Conservation (phyloP, 495 filamentous ascomycete species). For the Penicillium ochrochloron region DNA sequence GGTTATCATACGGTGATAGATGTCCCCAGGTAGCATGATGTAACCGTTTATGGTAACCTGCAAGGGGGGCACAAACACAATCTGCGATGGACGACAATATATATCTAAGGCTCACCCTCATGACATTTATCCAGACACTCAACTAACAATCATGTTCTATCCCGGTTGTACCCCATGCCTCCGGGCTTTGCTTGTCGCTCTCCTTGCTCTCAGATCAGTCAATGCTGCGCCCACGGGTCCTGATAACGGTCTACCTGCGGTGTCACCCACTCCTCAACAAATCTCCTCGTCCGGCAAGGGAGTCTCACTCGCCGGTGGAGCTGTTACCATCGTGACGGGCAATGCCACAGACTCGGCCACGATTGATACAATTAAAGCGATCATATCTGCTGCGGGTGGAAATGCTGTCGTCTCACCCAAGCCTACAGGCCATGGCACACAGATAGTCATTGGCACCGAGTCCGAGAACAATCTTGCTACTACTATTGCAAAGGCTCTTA, state of each 20-base stretch:
- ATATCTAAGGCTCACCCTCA: background rate
- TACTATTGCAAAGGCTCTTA: constrained; percentile 14
- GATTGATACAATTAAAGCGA: constrained; percentile 16
- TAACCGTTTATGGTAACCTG: constrained; percentile 12
- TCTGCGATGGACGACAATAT: background rate
- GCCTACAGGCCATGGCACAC: constrained; percentile 14
- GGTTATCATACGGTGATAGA: constrained; percentile 10
- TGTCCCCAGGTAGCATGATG: constrained; percentile 11
- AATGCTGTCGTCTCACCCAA: constrained; percentile 11
- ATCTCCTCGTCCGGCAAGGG: constrained; percentile 5
- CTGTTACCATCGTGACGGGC: constrained; percentile 22
- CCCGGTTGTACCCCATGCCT: constrained; percentile 5
- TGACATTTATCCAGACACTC: background rate
- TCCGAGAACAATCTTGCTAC: constrained; percentile 7
- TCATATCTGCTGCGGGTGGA: constrained; percentile 18
- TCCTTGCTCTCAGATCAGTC: constrained; percentile 12
- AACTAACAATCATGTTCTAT: constrained; percentile 11
- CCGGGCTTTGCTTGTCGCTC: constrained; percentile 17
- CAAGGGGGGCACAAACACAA: constrained; percentile 6
- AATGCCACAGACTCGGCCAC: constrained; percentile 20
- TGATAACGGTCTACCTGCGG: background rate
- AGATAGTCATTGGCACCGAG: constrained; percentile 22
- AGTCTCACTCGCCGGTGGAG: background rate
- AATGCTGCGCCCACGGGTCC: constrained; percentile 13
- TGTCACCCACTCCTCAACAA: constrained; percentile 21